Evolutionary conservation across 1,284 basidiomycete species (phyloP).

Genomic region (Taiwanofungus camphoratus): DNA sequence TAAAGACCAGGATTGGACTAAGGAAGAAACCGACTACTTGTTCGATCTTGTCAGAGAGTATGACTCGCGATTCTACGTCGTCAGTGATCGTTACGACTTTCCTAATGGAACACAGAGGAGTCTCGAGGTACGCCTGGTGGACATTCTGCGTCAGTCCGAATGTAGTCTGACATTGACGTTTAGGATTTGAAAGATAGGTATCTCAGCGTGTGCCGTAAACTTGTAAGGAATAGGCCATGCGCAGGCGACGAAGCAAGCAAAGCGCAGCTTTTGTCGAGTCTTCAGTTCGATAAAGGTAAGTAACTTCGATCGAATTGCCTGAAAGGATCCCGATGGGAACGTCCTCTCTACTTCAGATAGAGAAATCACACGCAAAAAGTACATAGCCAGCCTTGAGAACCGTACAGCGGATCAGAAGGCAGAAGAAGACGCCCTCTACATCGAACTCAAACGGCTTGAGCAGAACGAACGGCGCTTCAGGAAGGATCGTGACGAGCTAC

Average conservation of each 20-base stretch:
- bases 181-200: conserved; percentile 96
- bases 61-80: conserved; percentile 88
- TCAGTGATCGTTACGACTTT: conserved; percentile 87
- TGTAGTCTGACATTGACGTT: neutral
- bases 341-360: conserved; percentile 49
- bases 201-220: conserved; percentile 86
- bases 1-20: conserved; percentile 82
- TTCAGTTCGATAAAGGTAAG: conserved; percentile 77
- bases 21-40: conserved; percentile 93
- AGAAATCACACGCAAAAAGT: conserved; percentile 86
- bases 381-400: conserved; percentile 80
- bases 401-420: conserved; percentile 86
- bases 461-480: conserved; percentile 89
- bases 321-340: neutral
- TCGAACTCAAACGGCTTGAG: conserved; percentile 92
- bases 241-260: conserved; percentile 73
- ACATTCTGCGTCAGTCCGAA: neutral
- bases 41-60: conserved; percentile 80
- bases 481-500: conserved; percentile 85
- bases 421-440: conserved; percentile 94
- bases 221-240: conserved; percentile 82
- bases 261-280: conserved; percentile 61
- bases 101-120: conserved; percentile 47
- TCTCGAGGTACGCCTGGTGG: conserved; percentile 53
- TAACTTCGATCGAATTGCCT: neutral